phyloP scores from a whole-genome alignment of 2,329 filamentous ascomycete genomes.

The Paecilomyces variotii region DNA sequence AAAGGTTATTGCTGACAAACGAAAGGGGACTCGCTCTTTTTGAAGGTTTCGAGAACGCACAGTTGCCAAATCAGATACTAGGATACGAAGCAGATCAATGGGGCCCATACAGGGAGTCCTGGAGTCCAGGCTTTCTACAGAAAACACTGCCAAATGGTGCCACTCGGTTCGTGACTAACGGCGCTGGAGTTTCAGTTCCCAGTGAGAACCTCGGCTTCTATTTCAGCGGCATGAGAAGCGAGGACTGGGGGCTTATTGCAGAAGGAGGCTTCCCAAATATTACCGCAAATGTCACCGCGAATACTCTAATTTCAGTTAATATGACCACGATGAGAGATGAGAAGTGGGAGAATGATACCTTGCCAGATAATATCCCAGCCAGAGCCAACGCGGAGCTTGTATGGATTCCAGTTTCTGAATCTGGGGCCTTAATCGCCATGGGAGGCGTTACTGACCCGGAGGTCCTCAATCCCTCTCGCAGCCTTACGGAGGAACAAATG shows the following conservation, averaged over 20 bases:
- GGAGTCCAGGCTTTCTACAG: constrained; percentile 37
- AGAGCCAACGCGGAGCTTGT: constrained; percentile 59
- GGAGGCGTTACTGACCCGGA: constrained; percentile 27
- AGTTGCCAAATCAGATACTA: constrained; percentile 38
- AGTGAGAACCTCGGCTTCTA: constrained; percentile 67
- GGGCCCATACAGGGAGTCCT: constrained; percentile 38
- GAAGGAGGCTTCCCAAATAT: constrained; percentile 22
- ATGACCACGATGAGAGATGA: constrained; percentile 45
- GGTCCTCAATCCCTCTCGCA: constrained; percentile 5
- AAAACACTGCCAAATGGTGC: constrained; percentile 38
- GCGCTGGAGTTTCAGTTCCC: constrained; percentile 55
- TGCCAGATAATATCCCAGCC: constrained; percentile 44
- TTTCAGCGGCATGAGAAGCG: constrained; percentile 55
- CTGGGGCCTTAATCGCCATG: constrained; percentile 30
- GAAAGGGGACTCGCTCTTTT: constrained; percentile 39
- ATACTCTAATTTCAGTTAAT: constrained; percentile 54
- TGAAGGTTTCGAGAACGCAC: constrained; percentile 30
- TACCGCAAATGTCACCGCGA: constrained; percentile 46
- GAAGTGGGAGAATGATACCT: constrained; percentile 50
- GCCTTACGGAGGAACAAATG: constrained; percentile 4
- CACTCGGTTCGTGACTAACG: constrained; percentile 57
- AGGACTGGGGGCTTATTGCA: constrained; percentile 45
- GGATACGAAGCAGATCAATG: constrained; percentile 49
- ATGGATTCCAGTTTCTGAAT: constrained; percentile 44
- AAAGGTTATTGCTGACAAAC: not conserved